These are phyloP conservation scores for Aspergillus arachidicola DNA, from an alignment of 2,329 filamentous ascomycete genomes.

Conservation along the genomic window DNA sequence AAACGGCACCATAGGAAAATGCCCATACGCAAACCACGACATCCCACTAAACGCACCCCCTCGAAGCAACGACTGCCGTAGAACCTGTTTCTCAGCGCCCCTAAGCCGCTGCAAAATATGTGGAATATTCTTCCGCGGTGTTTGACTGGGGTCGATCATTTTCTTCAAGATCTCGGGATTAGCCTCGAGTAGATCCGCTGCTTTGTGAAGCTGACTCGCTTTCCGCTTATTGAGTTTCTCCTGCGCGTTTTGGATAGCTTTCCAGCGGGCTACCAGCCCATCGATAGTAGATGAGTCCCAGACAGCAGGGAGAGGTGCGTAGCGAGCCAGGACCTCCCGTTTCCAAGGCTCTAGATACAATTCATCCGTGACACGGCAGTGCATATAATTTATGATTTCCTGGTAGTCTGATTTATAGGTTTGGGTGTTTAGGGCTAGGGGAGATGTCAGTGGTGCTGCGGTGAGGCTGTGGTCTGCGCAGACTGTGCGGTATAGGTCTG, in stretches of 20 bases:
- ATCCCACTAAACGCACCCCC: neutral
- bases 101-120: slow-evolving; percentile 16
- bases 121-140: slow-evolving; percentile 14
- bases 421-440: neutral
- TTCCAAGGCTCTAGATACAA: neutral
- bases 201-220: slow-evolving; percentile 14
- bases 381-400: neutral
- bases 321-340: neutral
- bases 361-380: neutral
- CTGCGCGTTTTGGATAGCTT: slow-evolving; percentile 13
- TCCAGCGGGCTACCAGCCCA: neutral
- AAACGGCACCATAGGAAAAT: neutral
- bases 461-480: neutral
- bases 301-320: neutral
- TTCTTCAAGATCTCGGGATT: slow-evolving; percentile 27
- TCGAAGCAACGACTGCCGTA: neutral
- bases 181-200: slow-evolving; percentile 21
- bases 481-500: neutral
- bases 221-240: slow-evolving; percentile 1
- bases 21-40: neutral
- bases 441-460: neutral
- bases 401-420: neutral
- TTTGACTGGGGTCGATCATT: slow-evolving; percentile 19
- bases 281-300: neutral
- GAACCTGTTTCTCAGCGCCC: neutral